Percentiles rank a stretch among this genome's conserved stretches.
Evolutionary conservation across 2,329 filamentous ascomycete species (phyloP).

Genomic region (Triangularia setosa): DNA sequence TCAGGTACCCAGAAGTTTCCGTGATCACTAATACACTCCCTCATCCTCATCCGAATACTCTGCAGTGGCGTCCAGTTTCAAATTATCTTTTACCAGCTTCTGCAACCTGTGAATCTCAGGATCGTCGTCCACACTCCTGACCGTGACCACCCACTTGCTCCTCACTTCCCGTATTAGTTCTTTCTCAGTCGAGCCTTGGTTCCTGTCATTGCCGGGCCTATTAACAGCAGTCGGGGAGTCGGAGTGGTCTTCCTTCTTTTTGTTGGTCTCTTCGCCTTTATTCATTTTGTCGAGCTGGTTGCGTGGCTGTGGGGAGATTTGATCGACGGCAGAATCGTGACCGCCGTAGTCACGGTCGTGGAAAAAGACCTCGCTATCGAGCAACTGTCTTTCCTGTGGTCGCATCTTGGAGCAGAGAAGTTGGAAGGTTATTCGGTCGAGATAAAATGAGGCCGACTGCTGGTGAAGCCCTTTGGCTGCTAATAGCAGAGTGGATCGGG

Average conservation of each 20-base stretch:
- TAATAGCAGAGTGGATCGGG: constrained; percentile 15
- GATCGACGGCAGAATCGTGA: neutral
- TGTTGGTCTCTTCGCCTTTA: neutral
- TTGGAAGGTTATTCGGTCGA: neutral
- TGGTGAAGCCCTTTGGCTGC: constrained; percentile 4
- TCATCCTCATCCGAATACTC: neutral
- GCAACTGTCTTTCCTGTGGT: neutral
- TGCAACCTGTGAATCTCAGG: neutral
- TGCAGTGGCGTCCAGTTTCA: neutral
- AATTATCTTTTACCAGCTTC: neutral
- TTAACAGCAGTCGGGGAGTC: neutral
- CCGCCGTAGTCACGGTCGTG: neutral
- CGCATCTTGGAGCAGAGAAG: neutral
- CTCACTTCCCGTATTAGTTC: neutral
- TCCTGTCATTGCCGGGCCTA: neutral
- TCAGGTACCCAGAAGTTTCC: too few species aligned
- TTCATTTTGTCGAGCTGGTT: neutral
- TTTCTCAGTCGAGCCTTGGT: neutral
- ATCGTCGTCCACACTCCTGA: neutral
- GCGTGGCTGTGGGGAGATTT: neutral
- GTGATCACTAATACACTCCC: neutral
- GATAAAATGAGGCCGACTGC: neutral
- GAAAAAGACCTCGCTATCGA: neutral
- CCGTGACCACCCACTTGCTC: neutral
- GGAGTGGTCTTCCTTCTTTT: neutral